Conservation (phyloP, 2,329 filamentous ascomycete species). For the Claviceps sp. region DNA sequence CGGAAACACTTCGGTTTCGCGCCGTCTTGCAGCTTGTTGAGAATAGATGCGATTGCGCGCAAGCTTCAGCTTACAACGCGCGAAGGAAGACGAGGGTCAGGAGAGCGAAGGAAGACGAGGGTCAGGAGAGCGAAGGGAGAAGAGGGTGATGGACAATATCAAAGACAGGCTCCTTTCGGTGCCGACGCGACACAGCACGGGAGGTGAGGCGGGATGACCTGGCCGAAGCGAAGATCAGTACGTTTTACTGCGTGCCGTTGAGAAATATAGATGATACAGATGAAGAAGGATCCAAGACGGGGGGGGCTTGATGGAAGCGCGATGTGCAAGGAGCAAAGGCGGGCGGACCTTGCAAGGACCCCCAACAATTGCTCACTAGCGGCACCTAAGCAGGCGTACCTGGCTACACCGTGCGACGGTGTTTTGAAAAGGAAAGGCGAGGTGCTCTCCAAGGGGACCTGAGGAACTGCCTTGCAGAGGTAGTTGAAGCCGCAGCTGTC, state of each 20-base stretch:
- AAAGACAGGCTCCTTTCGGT: background rate
- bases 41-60: background rate
- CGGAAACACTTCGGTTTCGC: background rate
- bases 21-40: background rate
- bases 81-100: background rate
- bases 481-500: background rate
- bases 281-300: too few relatives aligned
- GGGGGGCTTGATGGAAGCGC: background rate
- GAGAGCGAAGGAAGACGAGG: background rate
- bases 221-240: background rate
- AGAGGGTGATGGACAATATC: background rate
- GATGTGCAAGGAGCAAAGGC: background rate
- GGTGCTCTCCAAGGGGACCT: background rate
- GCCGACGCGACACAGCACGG: background rate
- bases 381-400: constrained; percentile 6
- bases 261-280: too few relatives aligned
- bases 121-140: background rate
- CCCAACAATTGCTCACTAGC: constrained; percentile 5
- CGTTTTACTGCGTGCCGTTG: background rate
- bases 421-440: constrained; percentile 2
- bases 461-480: background rate
- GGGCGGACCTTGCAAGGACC: background rate
- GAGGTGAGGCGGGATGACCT: background rate
- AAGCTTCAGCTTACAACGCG: background rate
- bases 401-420: constrained; percentile 7